Base-by-base conservation (phyloP, 352 stramenopile species). In the Globisporangium cederbergense region DNA sequence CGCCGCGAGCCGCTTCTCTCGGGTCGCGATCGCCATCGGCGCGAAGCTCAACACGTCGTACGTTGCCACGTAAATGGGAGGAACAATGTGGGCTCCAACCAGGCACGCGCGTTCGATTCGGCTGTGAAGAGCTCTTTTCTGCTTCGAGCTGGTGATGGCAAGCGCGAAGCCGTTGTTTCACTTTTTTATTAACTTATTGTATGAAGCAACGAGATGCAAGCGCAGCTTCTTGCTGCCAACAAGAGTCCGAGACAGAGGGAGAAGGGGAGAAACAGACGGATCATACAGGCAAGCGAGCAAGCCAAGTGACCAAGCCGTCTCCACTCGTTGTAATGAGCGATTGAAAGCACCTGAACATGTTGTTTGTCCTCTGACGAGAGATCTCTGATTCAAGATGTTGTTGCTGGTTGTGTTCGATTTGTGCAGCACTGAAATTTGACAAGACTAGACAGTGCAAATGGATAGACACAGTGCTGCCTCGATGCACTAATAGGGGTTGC, bases 11-110 rank as follows among this genome's bases (percentile, higher is more conserved):
- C 76, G 81, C 25, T 94, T 94, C 64, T 78, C 73, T 34, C 80
- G 82, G 32, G 88, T 94, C 54, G 83, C 83, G 13, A 68, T 91
- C 34, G 71, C 80, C 0, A 91, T 94, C 46, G 86, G 86, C 36
- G 84, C 86, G 53, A 94, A 91, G 69, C 76, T 94, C 49, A 88
- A 69, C 45, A 93, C 86, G 30, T 78, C 78, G 14, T 94, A 89
- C 65, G 78, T 83, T 49, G 18, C 60, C 10, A 60, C 60, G 16
- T 67, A 67, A 55, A 20, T 22, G 18, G 5, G 9, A 22, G 8
- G 9, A 3, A 30, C 14, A 55, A 16, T 18, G 49, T 36, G n/a
- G 25, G 13, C 28, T 16, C 0, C 8, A 14, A 9, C 28, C 28
- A 40, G 6, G 28, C 16, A n/a, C 30, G 10, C 25, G 36, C 36